Base-by-base conservation (phyloP, 108 stramenopile genomes). In the Cyclotella atomus region DNA sequence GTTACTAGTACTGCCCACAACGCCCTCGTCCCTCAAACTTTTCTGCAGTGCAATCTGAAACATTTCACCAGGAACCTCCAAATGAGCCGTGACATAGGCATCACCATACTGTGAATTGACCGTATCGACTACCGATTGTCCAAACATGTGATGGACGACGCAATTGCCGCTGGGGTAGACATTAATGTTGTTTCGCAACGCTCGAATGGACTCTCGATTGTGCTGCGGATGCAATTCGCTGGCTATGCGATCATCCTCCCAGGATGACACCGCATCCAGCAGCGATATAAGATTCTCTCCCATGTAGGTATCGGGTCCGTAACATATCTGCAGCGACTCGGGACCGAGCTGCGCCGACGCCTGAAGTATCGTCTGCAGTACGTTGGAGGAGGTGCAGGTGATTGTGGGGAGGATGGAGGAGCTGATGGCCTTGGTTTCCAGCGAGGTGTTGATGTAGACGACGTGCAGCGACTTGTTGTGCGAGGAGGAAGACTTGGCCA, bases 1-100 rank as follows among this genome's bases (percentile, higher is more conserved):
- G 62, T 98, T 91, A n/a, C 84, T 79, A 2, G 97, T 98, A 27
- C 91, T 92, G 8, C 97, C 97, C 16, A 97, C 95, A 23, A 95
- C 95, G 45, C 97, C 97, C 41, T 81, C 71, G 63, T 87, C 91
- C 35, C 69, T 72, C 45, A 94, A 57, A 25, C 84, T 84, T 73
- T 91, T 94, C 57, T 86, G 80, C 81, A 98, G 92, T 57, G 96
- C 97, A 54, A 98, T 91, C 61, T 94, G 87, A 65, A 98, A 98
- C 96, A 98, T 97, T 91, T 98, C 97, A 21, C 97, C 97, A 23
- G 97, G 97, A 38, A 98, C 97, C 81, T 98, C 97, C 59, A 98
- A 81, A 80, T 98, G 97, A 35, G 97, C 97, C 34, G 96, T 95
- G 30, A 96, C 87, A 77, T 79, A 97, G 17, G 90, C 92, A 65